Percentiles rank a stretch among this genome's conserved stretches.
Conservation (phyloP, 2,329 filamentous ascomycete genomes). For the Bipolaris sorokiniana region DNA sequence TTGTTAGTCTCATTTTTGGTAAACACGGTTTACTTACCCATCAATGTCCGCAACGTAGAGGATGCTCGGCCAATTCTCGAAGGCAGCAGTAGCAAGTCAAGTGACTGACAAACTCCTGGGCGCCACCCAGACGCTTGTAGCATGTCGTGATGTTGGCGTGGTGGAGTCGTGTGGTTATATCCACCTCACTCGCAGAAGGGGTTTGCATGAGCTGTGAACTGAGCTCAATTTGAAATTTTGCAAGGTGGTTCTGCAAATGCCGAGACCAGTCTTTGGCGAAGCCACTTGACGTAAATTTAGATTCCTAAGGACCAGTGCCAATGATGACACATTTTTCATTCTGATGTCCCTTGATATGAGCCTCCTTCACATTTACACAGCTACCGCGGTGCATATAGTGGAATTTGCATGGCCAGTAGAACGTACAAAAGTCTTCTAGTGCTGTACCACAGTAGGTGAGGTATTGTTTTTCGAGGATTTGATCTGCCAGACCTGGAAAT, state of each 20-base stretch:
- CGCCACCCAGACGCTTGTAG: conserved; percentile 30
- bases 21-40: conserved; percentile 7
- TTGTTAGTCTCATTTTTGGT: not conserved
- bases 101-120: conserved; percentile 46
- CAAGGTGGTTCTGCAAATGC: not conserved
- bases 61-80: conserved; percentile 52
- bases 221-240: conserved; percentile 8
- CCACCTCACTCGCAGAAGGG: conserved; percentile 14
- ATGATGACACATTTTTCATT: conserved; percentile 53
- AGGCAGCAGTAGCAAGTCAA: conserved; percentile 57
- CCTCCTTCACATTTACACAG: conserved; percentile 50
- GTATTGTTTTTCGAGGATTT: conserved; percentile 9
- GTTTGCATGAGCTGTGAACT: conserved; percentile 31
- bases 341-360: conserved; percentile 56
- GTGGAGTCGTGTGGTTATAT: conserved; percentile 35
- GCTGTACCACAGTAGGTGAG: not conserved
- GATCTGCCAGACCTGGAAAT: too few relatives aligned
- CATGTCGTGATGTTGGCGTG: conserved; percentile 38
- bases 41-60: conserved; percentile 54
- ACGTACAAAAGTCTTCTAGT: not conserved
- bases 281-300: conserved; percentile 29
- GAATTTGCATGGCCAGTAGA: conserved; percentile 56
- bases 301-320: conserved; percentile 50
- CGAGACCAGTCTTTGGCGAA: too few relatives aligned
- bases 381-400: conserved; percentile 37